These are phyloP conservation scores for Knoxdaviesia capensis DNA, from an alignment of 2,329 filamentous ascomycete species.

Conservation along the genomic window DNA sequence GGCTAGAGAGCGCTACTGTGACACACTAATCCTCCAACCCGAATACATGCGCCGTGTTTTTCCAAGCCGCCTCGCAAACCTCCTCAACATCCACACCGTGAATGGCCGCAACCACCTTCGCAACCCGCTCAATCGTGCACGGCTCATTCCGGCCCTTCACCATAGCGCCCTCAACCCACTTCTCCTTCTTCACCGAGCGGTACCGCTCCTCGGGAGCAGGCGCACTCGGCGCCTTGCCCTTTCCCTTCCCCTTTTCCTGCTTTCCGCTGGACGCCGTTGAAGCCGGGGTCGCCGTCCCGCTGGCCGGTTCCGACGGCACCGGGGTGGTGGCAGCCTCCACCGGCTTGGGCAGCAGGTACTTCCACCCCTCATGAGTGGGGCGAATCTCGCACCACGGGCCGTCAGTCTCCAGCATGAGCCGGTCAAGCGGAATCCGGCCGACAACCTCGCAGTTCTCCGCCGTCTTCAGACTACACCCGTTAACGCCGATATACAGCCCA, in stretches of 20 bases:
- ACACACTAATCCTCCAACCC: conserved; percentile 31
- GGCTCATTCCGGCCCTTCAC: conserved; percentile 93
- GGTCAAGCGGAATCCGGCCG: conserved; percentile 53
- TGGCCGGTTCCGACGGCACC: background rate
- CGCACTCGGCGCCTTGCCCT: conserved; percentile 34
- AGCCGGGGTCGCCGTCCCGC: background rate
- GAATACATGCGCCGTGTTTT: conserved; percentile 65
- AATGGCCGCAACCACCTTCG: conserved; percentile 70
- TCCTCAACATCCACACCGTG: conserved; percentile 65
- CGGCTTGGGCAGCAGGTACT: conserved; percentile 28
- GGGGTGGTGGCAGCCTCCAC: conserved; percentile 4
- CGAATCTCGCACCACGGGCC: conserved; percentile 96
- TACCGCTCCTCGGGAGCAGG: conserved; percentile 50
- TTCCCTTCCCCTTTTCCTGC: conserved; percentile 13
- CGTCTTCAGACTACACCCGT: conserved; percentile 93
- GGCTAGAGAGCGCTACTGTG: too few relatives aligned
- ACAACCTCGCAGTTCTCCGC: conserved; percentile 78
- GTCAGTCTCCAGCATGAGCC: conserved; percentile 88
- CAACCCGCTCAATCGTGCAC: conserved; percentile 67
- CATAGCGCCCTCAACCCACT: conserved; percentile 72
- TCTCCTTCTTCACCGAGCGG: conserved; percentile 88
- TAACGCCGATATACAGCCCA: conserved; percentile 82
- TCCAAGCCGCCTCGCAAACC: conserved; percentile 72
- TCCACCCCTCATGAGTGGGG: conserved; percentile 68
- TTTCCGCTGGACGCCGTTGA: conserved; percentile 6